Conservation (phyloP, 257 asterid genomes). For the Plantago ovata region DNA sequence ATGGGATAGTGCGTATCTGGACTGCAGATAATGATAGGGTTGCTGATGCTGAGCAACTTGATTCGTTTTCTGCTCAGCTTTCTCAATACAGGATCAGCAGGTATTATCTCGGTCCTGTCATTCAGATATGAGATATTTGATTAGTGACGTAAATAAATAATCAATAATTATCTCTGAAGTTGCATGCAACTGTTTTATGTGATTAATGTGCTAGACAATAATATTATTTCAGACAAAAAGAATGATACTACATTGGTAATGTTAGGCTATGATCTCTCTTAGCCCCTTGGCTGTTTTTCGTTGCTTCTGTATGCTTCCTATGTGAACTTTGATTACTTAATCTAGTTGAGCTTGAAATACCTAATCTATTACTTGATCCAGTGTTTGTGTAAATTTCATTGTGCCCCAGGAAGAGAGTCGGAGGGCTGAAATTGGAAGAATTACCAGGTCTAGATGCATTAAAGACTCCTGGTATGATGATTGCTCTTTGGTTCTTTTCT, state of each 20-base stretch:
- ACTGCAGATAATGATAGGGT: constrained; percentile 58
- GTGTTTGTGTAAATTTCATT: constrained; percentile 16
- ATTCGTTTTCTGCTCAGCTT: constrained; percentile 55
- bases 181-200: background rate
- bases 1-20: constrained; percentile 92
- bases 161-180: constrained; percentile 8
- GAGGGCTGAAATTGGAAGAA: constrained; percentile 90
- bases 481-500: constrained; percentile 13
- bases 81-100: constrained; percentile 87
- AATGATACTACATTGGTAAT: background rate
- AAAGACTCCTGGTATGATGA: constrained; percentile 72
- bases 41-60: constrained; percentile 69
- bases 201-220: constrained; percentile 12
- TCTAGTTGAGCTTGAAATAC: background rate
- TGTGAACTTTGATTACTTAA: constrained; percentile 2
- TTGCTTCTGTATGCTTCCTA: constrained; percentile 4
- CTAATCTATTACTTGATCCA: background rate
- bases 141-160: constrained; percentile 8
- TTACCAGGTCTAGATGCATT: constrained; percentile 88
- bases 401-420: constrained; percentile 78
- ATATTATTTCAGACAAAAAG: background rate
- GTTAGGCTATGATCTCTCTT: background rate
- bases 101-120: constrained; percentile 34
- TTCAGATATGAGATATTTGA: constrained; percentile 10
- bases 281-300: background rate